These are phyloP conservation scores for Coix lacrymajobi DNA, from an alignment of 176 grass and related monocot species.

Conservation along the genomic window DNA sequence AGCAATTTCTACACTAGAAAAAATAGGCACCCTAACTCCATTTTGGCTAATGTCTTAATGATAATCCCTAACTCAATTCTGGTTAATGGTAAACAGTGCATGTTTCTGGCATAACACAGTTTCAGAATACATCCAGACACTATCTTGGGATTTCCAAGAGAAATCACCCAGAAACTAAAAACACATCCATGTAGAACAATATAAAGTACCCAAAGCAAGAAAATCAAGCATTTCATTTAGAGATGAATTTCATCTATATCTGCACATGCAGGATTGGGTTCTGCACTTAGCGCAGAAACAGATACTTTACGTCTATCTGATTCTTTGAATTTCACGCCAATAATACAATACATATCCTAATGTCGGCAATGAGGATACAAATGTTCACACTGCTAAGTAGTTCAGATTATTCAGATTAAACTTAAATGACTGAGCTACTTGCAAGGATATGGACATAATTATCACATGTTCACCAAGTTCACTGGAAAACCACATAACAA, in stretches of 20 bases:
- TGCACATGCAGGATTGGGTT: not conserved
- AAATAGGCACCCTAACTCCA: not conserved
- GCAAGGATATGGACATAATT: not conserved
- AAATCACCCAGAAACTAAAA: not conserved
- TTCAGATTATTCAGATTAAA: not conserved
- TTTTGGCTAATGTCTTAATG: not conserved
- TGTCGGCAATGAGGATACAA: not conserved
- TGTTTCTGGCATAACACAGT: not conserved
- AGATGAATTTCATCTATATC: not conserved
- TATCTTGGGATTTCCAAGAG: not conserved
- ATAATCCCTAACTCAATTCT: not conserved
- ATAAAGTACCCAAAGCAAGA: not conserved
- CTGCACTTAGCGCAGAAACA: not conserved
- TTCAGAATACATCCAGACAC: not conserved
- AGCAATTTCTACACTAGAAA: not conserved
- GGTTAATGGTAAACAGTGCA: not conserved
- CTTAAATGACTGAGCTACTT: not conserved
- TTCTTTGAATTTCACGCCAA: not conserved
- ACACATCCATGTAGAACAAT: not conserved
- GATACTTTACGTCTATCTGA: not conserved
- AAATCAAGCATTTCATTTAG: not conserved
- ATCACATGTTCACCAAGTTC: conserved; percentile 9
- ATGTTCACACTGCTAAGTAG: not conserved
- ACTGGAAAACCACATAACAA: not conserved
- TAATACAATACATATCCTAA: not conserved